Conservation (phyloP, 257 asterid genomes). For the Lycium barbarum region DNA sequence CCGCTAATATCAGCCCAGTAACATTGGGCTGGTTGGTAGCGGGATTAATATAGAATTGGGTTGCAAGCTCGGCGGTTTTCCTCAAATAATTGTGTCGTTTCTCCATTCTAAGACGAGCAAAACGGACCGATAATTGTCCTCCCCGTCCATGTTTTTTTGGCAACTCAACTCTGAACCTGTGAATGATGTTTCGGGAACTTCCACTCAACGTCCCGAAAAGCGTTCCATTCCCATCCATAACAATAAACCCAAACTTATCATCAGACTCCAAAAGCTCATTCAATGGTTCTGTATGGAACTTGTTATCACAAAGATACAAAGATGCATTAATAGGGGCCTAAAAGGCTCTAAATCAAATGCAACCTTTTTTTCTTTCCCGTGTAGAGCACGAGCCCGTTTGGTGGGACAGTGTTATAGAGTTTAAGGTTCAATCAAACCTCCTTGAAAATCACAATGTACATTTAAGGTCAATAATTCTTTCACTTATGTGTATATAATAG, state of each 20-base stretch:
- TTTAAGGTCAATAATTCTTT: too few species aligned
- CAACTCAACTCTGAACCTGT: constrained; percentile 46
- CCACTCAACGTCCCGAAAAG: constrained; percentile 50
- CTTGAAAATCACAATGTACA: too few species aligned
- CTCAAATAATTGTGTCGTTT: constrained; percentile 50
- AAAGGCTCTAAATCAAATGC: constrained; percentile 48
- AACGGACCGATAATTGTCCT: constrained; percentile 46
- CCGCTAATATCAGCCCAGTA: constrained; percentile 44
- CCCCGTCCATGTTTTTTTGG: constrained; percentile 53
- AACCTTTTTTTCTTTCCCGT: constrained; percentile 50
- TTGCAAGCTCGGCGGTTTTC: constrained; percentile 45
- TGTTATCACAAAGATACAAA: constrained; percentile 44
- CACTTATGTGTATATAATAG: too few species aligned
- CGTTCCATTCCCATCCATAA: constrained; percentile 54
- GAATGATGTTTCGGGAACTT: constrained; percentile 42
- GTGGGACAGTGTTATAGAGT: constrained; percentile 46
- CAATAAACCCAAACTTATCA: constrained; percentile 46
- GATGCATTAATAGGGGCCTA: constrained; percentile 41
- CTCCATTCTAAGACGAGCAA: constrained; percentile 51
- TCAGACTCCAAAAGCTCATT: constrained; percentile 43
- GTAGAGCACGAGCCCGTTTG: constrained; percentile 48
- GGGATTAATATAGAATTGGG: constrained; percentile 44
- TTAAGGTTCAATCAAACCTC: constrained; percentile 23
- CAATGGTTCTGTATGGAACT: constrained; percentile 44
- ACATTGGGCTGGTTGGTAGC: constrained; percentile 46